These are phyloP conservation scores for Naganishia friedmannii DNA, from an alignment of 768 basidiomycete genomes.

Conservation along the genomic window DNA sequence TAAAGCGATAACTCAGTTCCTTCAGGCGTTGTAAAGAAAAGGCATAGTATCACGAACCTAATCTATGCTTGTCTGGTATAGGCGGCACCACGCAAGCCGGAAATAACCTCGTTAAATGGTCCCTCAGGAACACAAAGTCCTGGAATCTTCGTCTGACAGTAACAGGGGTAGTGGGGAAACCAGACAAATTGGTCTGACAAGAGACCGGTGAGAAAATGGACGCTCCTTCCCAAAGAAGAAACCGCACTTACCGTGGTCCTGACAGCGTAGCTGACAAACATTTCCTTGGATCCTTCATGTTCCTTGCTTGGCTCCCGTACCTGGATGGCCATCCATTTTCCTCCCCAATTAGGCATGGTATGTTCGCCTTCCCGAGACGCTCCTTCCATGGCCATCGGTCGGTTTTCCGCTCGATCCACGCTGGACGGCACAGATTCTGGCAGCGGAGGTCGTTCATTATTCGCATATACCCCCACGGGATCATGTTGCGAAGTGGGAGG, in stretches of 20 bases:
- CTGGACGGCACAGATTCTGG: slow-evolving; percentile 15
- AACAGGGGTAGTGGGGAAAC: slow-evolving; percentile 73
- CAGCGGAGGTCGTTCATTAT: slow-evolving; percentile 19
- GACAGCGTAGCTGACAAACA: slow-evolving; percentile 91
- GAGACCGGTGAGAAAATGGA: background rate
- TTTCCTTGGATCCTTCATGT: slow-evolving; percentile 93
- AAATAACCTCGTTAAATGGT: slow-evolving; percentile 84
- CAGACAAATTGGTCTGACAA: slow-evolving; percentile 78
- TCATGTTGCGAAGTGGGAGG: slow-evolving; percentile 18
- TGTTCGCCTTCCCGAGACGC: slow-evolving; percentile 30
- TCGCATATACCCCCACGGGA: slow-evolving; percentile 14
- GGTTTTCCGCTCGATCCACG: slow-evolving; percentile 19
- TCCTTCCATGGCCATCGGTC: slow-evolving; percentile 24
- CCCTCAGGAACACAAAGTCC: slow-evolving; percentile 90
- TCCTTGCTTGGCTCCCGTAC: slow-evolving; percentile 95
- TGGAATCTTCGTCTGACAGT: slow-evolving; percentile 81
- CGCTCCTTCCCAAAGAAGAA: background rate
- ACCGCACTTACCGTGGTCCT: slow-evolving; percentile 67
- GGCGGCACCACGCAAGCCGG: slow-evolving; percentile 97
- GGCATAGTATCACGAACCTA: slow-evolving; percentile 62
- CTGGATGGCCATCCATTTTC: slow-evolving; percentile 48
- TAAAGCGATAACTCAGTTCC: background rate
- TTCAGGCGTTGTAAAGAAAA: background rate
- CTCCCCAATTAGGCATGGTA: slow-evolving; percentile 38
- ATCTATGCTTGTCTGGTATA: slow-evolving; percentile 90